Evolutionary conservation across 2,329 filamentous ascomycete genomes (phyloP).

Genomic region (Fusarium sp.): DNA sequence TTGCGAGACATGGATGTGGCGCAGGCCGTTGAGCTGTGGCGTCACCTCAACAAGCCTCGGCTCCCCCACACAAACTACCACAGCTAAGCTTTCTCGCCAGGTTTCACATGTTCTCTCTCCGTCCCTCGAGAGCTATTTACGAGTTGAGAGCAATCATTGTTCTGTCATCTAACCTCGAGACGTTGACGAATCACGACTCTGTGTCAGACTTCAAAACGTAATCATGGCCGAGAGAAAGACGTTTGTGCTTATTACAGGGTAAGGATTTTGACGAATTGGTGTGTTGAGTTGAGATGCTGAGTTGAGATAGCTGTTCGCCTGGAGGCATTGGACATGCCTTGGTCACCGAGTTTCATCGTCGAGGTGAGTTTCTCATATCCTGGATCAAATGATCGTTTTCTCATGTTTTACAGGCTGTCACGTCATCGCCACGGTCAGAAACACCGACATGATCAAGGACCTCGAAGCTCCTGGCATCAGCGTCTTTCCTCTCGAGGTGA

Average conservation of each 20-base stretch:
- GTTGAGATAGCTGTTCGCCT: conserved; percentile 62
- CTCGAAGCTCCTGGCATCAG: conserved; percentile 62
- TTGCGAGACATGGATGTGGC: not conserved
- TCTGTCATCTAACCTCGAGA: not conserved
- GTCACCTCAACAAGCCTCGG: conserved; percentile 5
- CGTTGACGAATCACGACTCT: not conserved
- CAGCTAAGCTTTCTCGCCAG: not conserved
- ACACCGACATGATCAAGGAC: conserved; percentile 59
- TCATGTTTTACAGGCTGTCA: conserved; percentile 48
- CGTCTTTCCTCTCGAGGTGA: conserved; percentile 65
- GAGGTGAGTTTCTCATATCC: conserved; percentile 52
- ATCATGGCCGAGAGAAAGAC: conserved; percentile 50
- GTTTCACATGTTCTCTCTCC: conserved; percentile 12
- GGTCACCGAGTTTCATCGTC: conserved; percentile 63
- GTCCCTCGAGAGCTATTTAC: not conserved
- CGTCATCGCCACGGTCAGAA: conserved; percentile 69
- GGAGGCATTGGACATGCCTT: conserved; percentile 69
- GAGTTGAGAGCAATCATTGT: not conserved
- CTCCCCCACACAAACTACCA: not conserved
- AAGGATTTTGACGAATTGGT: conserved; percentile 16
- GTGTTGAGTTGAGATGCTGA: not conserved
- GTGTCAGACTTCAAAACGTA: not conserved
- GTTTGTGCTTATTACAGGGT: conserved; percentile 65
- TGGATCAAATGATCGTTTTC: not conserved
- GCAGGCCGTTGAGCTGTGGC: not conserved